Conservation (phyloP, 208 protist species). For the Leishmania tropica region DNA sequence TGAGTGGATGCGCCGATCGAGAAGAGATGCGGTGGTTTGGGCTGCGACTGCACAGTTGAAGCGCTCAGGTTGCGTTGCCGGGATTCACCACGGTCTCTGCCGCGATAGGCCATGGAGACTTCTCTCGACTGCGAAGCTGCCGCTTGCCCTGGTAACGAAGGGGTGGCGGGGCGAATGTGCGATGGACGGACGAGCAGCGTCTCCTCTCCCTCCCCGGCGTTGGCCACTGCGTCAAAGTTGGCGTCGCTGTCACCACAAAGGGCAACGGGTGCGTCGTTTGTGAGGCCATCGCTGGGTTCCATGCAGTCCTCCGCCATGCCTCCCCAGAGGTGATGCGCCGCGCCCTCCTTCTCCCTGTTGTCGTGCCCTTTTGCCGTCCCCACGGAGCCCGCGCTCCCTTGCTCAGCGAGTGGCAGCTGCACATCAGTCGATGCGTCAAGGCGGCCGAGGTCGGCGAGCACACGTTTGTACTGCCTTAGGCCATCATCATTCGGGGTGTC, state of each 20-base stretch:
- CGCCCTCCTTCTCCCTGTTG: too few relatives aligned
- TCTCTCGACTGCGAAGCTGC: background rate
- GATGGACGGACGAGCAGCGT: conserved; percentile 22
- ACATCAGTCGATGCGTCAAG: conserved; percentile 22
- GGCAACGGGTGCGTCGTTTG: background rate
- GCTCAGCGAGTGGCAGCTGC: conserved; percentile 5
- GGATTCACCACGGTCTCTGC: background rate
- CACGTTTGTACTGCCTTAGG: conserved; percentile 27
- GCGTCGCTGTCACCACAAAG: background rate
- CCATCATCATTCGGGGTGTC: conserved; percentile 26
- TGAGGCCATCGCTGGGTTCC: background rate
- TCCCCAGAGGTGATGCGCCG: background rate
- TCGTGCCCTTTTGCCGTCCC: background rate
- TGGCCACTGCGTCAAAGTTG: background rate
- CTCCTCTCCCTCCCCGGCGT: conserved; percentile 2
- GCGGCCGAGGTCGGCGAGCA: conserved; percentile 31
- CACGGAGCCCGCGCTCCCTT: background rate
- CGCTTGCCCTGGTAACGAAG: background rate
- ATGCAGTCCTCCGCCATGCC: background rate
- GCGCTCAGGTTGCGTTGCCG: background rate
- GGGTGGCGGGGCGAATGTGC: background rate
- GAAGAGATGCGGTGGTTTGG: background rate
- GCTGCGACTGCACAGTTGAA: background rate
- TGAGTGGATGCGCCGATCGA: background rate
- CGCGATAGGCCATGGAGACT: background rate